These are phyloP conservation scores for Calonectria leucothoes DNA, from an alignment of 2,329 filamentous ascomycete species.

Conservation along the genomic window DNA sequence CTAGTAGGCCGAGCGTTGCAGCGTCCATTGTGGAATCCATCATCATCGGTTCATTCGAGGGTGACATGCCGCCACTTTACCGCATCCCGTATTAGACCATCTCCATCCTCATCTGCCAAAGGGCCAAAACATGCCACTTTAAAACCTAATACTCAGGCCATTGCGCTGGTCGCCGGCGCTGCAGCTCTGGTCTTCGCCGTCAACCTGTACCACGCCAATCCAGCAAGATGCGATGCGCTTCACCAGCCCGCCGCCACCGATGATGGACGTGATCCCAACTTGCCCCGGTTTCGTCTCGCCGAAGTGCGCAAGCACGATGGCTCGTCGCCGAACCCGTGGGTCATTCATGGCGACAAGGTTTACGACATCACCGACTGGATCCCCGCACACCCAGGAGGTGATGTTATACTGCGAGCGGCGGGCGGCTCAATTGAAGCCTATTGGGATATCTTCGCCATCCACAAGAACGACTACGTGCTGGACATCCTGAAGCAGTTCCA, in stretches of 20 bases:
- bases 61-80: conserved; percentile 24
- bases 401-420: conserved; percentile 74
- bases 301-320: conserved; percentile 66
- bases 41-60: conserved; percentile 21
- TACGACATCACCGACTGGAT: conserved; percentile 80
- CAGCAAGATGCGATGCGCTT: conserved; percentile 34
- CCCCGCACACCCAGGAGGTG: conserved; percentile 72
- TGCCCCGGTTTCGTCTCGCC: conserved; percentile 62
- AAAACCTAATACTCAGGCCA: conserved; percentile 3
- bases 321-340: conserved; percentile 68
- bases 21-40: conserved; percentile 14
- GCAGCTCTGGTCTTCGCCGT: conserved; percentile 35
- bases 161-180: conserved; percentile 27
- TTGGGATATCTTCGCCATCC: conserved; percentile 78
- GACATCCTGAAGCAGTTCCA: conserved; percentile 74
- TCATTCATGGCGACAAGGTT: conserved; percentile 72
- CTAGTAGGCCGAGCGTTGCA: conserved; percentile 25
- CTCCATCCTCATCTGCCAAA: neutral
- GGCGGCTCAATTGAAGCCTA: conserved; percentile 74
- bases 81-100: conserved; percentile 12
- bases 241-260: neutral
- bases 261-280: conserved; percentile 51
- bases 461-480: conserved; percentile 72
- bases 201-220: conserved; percentile 27
- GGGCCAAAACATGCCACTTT: conserved; percentile 5